Conservation (phyloP, 2,329 filamentous ascomycete genomes). For the Xylariaceae sp. region DNA sequence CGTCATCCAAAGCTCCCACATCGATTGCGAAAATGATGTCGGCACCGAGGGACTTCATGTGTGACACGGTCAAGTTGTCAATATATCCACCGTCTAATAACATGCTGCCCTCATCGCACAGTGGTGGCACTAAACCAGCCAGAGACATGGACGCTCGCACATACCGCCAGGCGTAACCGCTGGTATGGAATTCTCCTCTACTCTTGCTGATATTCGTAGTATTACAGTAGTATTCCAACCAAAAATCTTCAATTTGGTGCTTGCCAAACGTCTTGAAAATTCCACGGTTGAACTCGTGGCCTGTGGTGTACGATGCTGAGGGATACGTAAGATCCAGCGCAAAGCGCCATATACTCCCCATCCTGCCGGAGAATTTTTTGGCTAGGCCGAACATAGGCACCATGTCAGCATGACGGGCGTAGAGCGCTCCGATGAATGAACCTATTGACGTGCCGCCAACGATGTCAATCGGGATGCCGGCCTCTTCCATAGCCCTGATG, state of each 20-base stretch:
- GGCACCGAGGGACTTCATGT: slow-evolving; percentile 94
- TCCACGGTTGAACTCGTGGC: slow-evolving; percentile 97
- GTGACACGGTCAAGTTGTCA: slow-evolving; percentile 93
- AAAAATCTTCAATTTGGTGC: slow-evolving; percentile 97
- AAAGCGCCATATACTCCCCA: slow-evolving; percentile 99
- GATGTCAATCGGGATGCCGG: slow-evolving; percentile 93
- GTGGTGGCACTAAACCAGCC: slow-evolving; percentile 85
- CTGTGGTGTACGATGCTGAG: slow-evolving; percentile 94
- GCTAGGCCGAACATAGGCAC: slow-evolving; percentile 96
- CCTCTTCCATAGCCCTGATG: slow-evolving; percentile 92
- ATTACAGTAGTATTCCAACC: slow-evolving; percentile 99
- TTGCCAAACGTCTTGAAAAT: slow-evolving; percentile 99
- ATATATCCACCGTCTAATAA: slow-evolving; percentile 95
- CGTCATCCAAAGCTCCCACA: slow-evolving; percentile 88
- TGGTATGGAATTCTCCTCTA: slow-evolving; percentile 88
- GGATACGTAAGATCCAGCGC: slow-evolving; percentile 95
- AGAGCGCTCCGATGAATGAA: slow-evolving; percentile 90
- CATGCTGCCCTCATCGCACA: slow-evolving; percentile 97
- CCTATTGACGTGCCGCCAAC: slow-evolving; percentile 96
- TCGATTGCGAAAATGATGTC: slow-evolving; percentile 96
- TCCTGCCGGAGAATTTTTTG: slow-evolving; percentile 97
- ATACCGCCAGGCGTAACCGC: slow-evolving; percentile 96
- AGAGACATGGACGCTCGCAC: slow-evolving; percentile 96
- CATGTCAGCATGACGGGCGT: slow-evolving; percentile 93
- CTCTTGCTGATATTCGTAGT: slow-evolving; percentile 98